Evolutionary conservation across 1,139 yeast species (phyloP), one percentile per base, ranked within the genome.

Genomic region (Lodderomyces oxycetoniae): DNA sequence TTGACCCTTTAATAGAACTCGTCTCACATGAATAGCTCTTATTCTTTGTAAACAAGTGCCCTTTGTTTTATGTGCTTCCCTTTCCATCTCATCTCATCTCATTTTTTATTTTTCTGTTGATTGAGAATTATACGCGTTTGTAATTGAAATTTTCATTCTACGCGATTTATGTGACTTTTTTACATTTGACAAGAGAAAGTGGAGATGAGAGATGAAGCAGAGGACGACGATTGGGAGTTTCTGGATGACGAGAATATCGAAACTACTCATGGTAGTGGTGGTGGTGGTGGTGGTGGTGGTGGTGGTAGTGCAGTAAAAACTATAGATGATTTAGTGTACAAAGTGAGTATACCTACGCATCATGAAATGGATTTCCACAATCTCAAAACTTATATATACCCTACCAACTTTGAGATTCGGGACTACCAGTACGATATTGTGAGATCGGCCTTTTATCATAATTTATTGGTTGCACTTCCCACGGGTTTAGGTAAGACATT

Each of bases 401-500:
- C 99, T 0, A 79, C 88, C 1, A 91, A 91, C 52, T 74, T 77
- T 43, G 85, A 85, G 41, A 66, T 82, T 1, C 74, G 99, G 49
- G 95, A 86, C 42, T 93, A 93, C 53, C 99, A 93, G 59, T 78
- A 71, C 52, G 79, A 79, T 43, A 88, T 91, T 39, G 88, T 88
- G 3, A 65, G 68, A 33, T 71, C 77, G 38, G 81, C 96, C 0
- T 63, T 93, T 32, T 79, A 74, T 49, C 70, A 79, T 43, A 93
- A 93, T 51, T 57, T 82, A 3, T 62, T 93, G 28, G 91, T 94
- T 47, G 95, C 97, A 0, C 71, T 93, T 17, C 99, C 99, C 0
- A 93, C 99, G 0, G 99, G 99, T 45, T 68, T 89, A 55, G 99
- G 99, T 31, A 93, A 93, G 59, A 93, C 99, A 0, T 88, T 93